Evolutionary conservation across 2,329 filamentous ascomycete genomes (phyloP).

Genomic region (Atkinsonella hypoxylon): DNA sequence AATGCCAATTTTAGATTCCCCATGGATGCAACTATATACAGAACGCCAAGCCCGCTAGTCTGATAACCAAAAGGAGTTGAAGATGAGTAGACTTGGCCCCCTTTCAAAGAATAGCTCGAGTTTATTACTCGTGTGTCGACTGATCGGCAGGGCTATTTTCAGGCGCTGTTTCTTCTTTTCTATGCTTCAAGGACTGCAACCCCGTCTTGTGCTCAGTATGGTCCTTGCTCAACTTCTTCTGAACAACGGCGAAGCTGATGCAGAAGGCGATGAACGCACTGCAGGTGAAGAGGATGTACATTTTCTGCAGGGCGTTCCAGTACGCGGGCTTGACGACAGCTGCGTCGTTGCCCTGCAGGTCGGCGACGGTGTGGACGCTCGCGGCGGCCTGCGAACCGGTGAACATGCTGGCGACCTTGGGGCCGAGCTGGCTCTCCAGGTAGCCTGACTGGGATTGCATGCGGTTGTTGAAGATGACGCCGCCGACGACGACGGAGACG

Average conservation of each 20-base stretch:
- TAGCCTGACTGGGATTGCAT: conserved; percentile 45
- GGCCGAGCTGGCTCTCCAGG: conserved; percentile 38
- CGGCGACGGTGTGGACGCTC: conserved; percentile 44
- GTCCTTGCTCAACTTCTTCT: conserved; percentile 39
- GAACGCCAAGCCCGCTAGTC: neutral
- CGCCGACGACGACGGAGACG: conserved; percentile 58
- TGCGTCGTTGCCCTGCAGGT: conserved; percentile 33
- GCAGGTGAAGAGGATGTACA: conserved; percentile 46
- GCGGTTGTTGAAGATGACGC: conserved; percentile 68
- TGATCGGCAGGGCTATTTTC: conserved; percentile 4
- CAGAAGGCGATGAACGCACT: conserved; percentile 35
- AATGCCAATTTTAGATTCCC: too few species aligned
- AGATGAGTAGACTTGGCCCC: neutral
- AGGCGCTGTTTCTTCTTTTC: conserved; percentile 12
- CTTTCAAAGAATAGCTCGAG: neutral
- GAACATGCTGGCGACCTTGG: conserved; percentile 36
- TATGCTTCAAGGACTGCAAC: conserved; percentile 28
- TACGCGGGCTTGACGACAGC: conserved; percentile 33
- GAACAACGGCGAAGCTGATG: conserved; percentile 34
- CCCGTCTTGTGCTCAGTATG: conserved; percentile 49
- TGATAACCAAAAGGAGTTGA: neutral
- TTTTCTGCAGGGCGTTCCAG: conserved; percentile 36
- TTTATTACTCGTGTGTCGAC: conserved; percentile 4
- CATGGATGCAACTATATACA: neutral
- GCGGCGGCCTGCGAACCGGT: conserved; percentile 49